phyloP scores from a whole-genome alignment of 2,329 filamentous ascomycete species.

The Aciculosporium take region DNA sequence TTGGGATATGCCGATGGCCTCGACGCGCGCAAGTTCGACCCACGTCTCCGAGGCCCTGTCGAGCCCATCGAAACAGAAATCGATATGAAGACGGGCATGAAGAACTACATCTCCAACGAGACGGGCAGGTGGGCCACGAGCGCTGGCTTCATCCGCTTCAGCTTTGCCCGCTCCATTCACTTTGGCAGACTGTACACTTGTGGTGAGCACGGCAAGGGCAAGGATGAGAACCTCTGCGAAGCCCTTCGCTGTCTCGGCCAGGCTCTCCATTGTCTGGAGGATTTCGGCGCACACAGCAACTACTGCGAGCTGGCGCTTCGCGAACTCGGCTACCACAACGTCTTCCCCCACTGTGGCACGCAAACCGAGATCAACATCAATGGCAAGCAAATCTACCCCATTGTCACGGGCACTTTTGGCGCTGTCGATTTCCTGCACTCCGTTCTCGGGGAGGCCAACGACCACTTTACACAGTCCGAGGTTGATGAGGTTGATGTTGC shows the following conservation, averaged over 20 bases:
- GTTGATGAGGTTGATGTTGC: slow-evolving; percentile 68
- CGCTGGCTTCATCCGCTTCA: slow-evolving; percentile 67
- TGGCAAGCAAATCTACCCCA: slow-evolving; percentile 55
- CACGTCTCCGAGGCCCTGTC: slow-evolving; percentile 68
- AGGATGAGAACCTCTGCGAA: slow-evolving; percentile 66
- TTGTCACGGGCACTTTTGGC: slow-evolving; percentile 62
- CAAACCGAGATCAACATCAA: slow-evolving; percentile 47
- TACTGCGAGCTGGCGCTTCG: slow-evolving; percentile 66
- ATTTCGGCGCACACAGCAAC: slow-evolving; percentile 71
- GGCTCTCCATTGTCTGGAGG: slow-evolving; percentile 62
- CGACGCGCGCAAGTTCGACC: slow-evolving; percentile 73
- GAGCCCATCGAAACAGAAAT: slow-evolving; percentile 56
- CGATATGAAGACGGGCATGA: slow-evolving; percentile 78
- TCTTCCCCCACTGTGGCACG: slow-evolving; percentile 62
- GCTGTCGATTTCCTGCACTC: slow-evolving; percentile 77
- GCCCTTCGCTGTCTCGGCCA: slow-evolving; percentile 64
- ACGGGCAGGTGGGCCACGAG: slow-evolving; percentile 79
- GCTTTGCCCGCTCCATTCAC: slow-evolving; percentile 60
- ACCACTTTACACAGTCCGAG: slow-evolving; percentile 75
- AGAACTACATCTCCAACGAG: slow-evolving; percentile 97
- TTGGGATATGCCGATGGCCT: slow-evolving; percentile 73
- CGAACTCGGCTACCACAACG: slow-evolving; percentile 67
- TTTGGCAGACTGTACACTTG: slow-evolving; percentile 62
- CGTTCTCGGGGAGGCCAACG: slow-evolving; percentile 60
- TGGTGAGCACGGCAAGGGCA: slow-evolving; percentile 45